Base-by-base conservation (phyloP, 1,139 yeast species). In the Debaryomycetaceae sp. region DNA sequence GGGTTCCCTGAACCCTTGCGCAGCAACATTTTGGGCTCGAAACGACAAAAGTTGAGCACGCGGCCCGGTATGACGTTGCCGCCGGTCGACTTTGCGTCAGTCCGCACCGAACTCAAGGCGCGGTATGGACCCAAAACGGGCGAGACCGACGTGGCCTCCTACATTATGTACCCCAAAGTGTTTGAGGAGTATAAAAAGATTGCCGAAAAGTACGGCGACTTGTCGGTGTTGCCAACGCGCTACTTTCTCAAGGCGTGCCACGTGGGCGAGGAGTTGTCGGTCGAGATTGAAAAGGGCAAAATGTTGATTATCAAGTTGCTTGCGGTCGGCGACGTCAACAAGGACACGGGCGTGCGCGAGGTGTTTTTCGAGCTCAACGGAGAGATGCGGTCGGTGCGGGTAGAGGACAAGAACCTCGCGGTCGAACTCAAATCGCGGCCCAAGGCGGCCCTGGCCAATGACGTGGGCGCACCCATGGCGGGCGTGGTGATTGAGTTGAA, bases 1-100 rank as follows among this genome's bases (percentile, higher is more conserved):
- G 99, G 99, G 5, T 90, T 92, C 93, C 98, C 98, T 31, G 99
- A 90, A 62, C 98, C 99, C 27, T 69, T 90, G 57, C 78, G 98
- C 63, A 68, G 95, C 27, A 82, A 87, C 53, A 73, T 90, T 38
- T 74, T 90, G 52, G 63, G 65, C 30, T 73, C 73, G 52, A 87
- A 86, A 75, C 80, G 99, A 62, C 78, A 82, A 58, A 85, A 86
- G 62, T 74, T 90, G 56, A 72, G 75, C 37, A 64, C 69, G 44
- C 80, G 98, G 58, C 98, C 99, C 27, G 99, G 98, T 36, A 73
- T 87, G 51, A 74, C 75, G 44, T 65, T 90, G 51, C 69, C 75
- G 34, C 96, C 98, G 42, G 68, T 85, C 47, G 86, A 90, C 55
- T 68, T 92, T 46, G 68, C 55, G 14, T 63, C 67, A 27, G 72